Conservation (phyloP, 225 moss, liverwort and hornwort species). For the Thuidium tamariscinum region DNA sequence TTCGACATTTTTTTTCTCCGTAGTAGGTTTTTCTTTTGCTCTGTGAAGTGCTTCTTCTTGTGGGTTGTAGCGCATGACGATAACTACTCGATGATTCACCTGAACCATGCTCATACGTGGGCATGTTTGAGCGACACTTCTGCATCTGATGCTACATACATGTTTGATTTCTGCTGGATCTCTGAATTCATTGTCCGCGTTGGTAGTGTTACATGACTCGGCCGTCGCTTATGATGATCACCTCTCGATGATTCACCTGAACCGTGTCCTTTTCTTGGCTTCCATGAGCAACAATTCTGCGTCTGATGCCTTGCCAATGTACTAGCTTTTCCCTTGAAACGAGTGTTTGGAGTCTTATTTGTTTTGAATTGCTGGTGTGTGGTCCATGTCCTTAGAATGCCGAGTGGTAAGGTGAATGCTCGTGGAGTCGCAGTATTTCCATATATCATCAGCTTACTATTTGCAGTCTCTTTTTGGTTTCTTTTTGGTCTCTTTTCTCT, state of each 20-base stretch:
- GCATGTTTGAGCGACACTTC: slow-evolving; percentile 3
- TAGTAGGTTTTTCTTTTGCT: background rate
- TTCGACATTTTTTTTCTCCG: background rate
- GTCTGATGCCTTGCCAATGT: background rate
- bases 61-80: background rate
- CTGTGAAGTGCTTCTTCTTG: background rate
- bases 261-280: background rate
- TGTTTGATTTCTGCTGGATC: background rate
- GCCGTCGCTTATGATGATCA: background rate
- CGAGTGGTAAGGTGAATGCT: background rate
- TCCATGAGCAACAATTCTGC: background rate
- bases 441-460: background rate
- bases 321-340: background rate
- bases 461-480: background rate
- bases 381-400: background rate
- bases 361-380: background rate
- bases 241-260: background rate
- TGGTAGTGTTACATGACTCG: background rate
- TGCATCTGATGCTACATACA: slow-evolving; percentile 1
- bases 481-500: background rate
- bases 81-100: slow-evolving; percentile 15
- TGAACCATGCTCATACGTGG: background rate
- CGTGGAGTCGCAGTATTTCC: background rate
- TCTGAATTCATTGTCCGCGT: too few species aligned
- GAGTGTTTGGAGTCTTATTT: background rate